Percentiles rank a stretch among this genome's conserved stretches.
Conservation (phyloP, 495 filamentous ascomycete genomes). For the Haplographium delicatum region DNA sequence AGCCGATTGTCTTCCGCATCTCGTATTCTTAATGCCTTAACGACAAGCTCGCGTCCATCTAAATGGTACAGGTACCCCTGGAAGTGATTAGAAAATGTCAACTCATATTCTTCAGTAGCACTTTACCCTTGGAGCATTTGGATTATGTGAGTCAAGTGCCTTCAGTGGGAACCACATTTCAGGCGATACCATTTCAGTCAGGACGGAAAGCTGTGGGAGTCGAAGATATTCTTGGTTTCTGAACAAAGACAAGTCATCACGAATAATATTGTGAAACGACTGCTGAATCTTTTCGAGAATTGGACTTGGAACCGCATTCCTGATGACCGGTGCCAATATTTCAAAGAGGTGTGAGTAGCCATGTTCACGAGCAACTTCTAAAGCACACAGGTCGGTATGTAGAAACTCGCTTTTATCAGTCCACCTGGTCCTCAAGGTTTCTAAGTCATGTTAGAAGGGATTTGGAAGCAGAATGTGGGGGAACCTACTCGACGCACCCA, state of each 20-base stretch:
- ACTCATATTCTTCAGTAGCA: neutral
- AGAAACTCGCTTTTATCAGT: neutral
- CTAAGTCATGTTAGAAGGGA: neutral
- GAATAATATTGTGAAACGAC: constrained; percentile 2
- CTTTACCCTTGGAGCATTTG: neutral
- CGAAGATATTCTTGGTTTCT: neutral
- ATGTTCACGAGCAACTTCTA: constrained; percentile 4
- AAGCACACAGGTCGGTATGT: neutral
- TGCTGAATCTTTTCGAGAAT: neutral
- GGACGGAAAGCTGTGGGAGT: neutral
- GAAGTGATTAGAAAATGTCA: neutral
- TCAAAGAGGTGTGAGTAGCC: neutral
- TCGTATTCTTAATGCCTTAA: neutral
- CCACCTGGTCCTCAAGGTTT: constrained; percentile 1
- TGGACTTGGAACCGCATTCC: neutral
- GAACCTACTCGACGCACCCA: constrained; percentile 4
- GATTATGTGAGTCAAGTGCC: neutral
- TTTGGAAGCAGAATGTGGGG: neutral
- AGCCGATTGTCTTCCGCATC: neutral
- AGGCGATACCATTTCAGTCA: constrained; percentile 3
- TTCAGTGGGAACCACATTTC: constrained; percentile 9
- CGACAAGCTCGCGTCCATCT: constrained; percentile 8
- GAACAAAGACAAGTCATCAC: neutral
- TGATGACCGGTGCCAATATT: constrained; percentile 5
- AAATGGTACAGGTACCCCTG: constrained; percentile 8